A percentile compares a stretch with the other conserved stretches of the same genome.
phyloP scores from a whole-genome alignment of 2,329 filamentous ascomycete species.

The Curvularia hawaiiensis region DNA sequence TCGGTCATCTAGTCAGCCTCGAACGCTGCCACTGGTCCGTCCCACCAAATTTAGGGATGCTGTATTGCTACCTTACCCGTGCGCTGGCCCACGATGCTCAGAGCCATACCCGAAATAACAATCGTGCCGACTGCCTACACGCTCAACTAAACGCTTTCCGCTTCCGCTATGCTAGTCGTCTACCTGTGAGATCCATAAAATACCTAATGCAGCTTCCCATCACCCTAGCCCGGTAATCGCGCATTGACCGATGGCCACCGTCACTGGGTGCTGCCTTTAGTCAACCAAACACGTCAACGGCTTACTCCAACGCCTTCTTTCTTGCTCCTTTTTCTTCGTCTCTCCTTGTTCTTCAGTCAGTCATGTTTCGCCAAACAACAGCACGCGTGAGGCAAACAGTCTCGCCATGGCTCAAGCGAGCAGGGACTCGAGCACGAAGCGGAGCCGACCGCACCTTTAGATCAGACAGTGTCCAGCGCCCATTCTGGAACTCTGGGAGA shows the following conservation, averaged over 20 bases:
- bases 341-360: slow-evolving; percentile 8
- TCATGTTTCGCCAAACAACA: slow-evolving; percentile 43
- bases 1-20: slow-evolving; percentile 37
- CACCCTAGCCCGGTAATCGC: slow-evolving; percentile 23
- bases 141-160: slow-evolving; percentile 42
- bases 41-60: slow-evolving; percentile 7
- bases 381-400: slow-evolving; percentile 37
- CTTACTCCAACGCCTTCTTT: slow-evolving; percentile 13
- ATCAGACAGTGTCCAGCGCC: slow-evolving; percentile 25
- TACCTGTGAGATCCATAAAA: slow-evolving; percentile 35
- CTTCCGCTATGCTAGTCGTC: slow-evolving; percentile 29
- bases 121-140: slow-evolving; percentile 45
- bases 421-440: slow-evolving; percentile 32
- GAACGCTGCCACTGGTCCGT: slow-evolving; percentile 14
- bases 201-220: slow-evolving; percentile 30
- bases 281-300: slow-evolving; percentile 20
- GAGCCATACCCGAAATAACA: slow-evolving; percentile 32
- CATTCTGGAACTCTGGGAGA: slow-evolving; percentile 56
- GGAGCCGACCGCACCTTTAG: slow-evolving; percentile 33
- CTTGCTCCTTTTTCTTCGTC: slow-evolving; percentile 14
- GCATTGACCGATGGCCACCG: slow-evolving; percentile 34
- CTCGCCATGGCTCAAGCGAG: slow-evolving; percentile 37
- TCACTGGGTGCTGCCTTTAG: slow-evolving; percentile 25
- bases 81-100: slow-evolving; percentile 37
- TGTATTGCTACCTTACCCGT: slow-evolving; percentile 38